Conservation (phyloP, 192 early-diverging fungal genomes). For the Backusella psychrophila region DNA sequence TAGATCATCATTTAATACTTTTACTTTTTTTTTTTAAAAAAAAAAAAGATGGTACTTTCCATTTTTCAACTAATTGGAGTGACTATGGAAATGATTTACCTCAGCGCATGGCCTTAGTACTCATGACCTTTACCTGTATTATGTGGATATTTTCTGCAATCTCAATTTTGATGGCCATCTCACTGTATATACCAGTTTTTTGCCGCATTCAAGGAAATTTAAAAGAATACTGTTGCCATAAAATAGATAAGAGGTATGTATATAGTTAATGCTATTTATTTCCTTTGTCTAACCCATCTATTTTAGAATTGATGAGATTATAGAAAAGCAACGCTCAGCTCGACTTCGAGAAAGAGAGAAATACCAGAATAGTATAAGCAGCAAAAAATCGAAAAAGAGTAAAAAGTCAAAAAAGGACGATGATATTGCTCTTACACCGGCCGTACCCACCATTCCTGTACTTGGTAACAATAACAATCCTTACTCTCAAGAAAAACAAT, state of each 20-base stretch:
- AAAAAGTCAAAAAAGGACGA: not conserved
- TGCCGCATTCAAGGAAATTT: slow-evolving; percentile 80
- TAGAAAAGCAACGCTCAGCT: slow-evolving; percentile 15
- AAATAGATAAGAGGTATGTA: slow-evolving; percentile 80
- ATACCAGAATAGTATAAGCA: not conserved
- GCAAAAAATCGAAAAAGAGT: slow-evolving; percentile 7
- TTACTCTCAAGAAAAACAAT: slow-evolving; percentile 1
- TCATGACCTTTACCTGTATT: slow-evolving; percentile 62
- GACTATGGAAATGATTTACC: slow-evolving; percentile 29
- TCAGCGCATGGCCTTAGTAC: slow-evolving; percentile 24
- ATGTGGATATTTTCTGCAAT: slow-evolving; percentile 60
- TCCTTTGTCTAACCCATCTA: not conserved
- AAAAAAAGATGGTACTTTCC: slow-evolving; percentile 11
- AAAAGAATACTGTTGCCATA: slow-evolving; percentile 88
- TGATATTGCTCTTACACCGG: not conserved
- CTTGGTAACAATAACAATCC: not conserved
- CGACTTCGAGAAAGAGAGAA: slow-evolving; percentile 8
- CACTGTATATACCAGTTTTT: slow-evolving; percentile 78
- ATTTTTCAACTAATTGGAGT: slow-evolving; percentile 13
- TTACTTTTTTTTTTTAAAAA: not conserved
- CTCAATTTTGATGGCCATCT: slow-evolving; percentile 53
- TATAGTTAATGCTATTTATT: not conserved
- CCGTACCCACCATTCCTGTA: slow-evolving; percentile 3
- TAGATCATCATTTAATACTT: not conserved
- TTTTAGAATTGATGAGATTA: slow-evolving; percentile 17